Evolutionary conservation across 1,284 basidiomycete genomes (phyloP).

Genomic region (Ceratobasidium sp.): DNA sequence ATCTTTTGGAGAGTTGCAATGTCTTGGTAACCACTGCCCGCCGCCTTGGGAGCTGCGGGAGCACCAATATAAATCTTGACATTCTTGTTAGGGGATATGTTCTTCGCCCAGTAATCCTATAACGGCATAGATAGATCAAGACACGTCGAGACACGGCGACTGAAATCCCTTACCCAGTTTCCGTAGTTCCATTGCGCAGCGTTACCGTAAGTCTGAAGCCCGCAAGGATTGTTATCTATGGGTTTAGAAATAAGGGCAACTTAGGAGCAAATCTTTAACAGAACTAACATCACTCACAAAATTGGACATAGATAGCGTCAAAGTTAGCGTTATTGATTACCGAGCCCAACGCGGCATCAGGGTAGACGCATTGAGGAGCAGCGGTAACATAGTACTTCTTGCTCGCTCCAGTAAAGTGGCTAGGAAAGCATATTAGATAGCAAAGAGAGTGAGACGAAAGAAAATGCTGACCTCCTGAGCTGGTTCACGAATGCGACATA

Average conservation of each 20-base stretch:
- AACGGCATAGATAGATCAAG: not conserved
- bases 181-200: constrained; percentile 47
- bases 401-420: constrained; percentile 44
- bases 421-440: not conserved
- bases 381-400: constrained; percentile 53
- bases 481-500: constrained; percentile 72
- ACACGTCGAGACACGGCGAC: not conserved
- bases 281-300: constrained; percentile 44
- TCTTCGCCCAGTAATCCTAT: constrained; percentile 51
- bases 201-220: constrained; percentile 48
- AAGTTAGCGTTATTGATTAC: constrained; percentile 49
- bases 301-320: constrained; percentile 52
- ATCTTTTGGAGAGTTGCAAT: constrained; percentile 45
- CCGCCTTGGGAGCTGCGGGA: constrained; percentile 50
- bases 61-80: constrained; percentile 53
- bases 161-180: constrained; percentile 41
- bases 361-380: constrained; percentile 51
- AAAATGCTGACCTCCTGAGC: constrained; percentile 58
- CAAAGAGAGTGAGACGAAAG: not conserved
- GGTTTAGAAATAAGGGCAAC: not conserved
- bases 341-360: constrained; percentile 48
- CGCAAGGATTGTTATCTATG: constrained; percentile 51
- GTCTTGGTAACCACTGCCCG: constrained; percentile 49
- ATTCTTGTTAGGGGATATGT: constrained; percentile 51
- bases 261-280: not conserved